Evolutionary conservation across 805 yeast species (phyloP), one percentile per base, ranked within the genome.

Genomic region (Starmerella etchellsii): DNA sequence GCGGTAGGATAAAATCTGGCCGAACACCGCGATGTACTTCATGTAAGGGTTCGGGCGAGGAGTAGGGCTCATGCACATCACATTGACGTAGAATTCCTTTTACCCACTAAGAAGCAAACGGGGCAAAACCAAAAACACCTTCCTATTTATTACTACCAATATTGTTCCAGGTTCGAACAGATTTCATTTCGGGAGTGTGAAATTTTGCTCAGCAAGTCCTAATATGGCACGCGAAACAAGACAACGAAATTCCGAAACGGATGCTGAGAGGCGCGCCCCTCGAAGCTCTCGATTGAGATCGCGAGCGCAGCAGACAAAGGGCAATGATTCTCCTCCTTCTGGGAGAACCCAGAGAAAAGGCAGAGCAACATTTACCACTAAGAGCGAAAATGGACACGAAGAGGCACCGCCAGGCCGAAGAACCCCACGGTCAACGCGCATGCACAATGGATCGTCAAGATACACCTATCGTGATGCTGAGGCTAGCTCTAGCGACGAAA

Each of bases 31-130:
- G 13, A 8, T 5, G 33, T 16, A 9, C 33, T 18, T 30, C 22
- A 15, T 30, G 33, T 30, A 30, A 30, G 33, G 33, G 33, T 18
- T 16, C 9, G 33, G 33, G 19, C 13, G 22, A 16, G 33, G 33
- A 19, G 14, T 30, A 30, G 33, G 33, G 33, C 33, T 30, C 22
- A 13, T 30, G 33, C 33, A 30, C 33, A 16, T 15, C 33, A 30
- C 33, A 30, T 30, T 30, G 16, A 30, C 15, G 22, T 15, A 30
- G 33, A 16, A 20, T 15, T 22, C 18, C 18, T 30, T 18, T 30
- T 15, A 18, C 33, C 22, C 22, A 15, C 33, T 30, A 9, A 18
- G 18, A 18, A 4, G 22, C 9, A 4, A 19, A 8, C 33, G 22
- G 33, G 33, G 33, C 31, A n/a, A 28, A 28, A 11, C 9, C 31